These are phyloP conservation scores for Pogostemon cablin DNA, from an alignment of 257 asterid genomes.

Conservation along the genomic window DNA sequence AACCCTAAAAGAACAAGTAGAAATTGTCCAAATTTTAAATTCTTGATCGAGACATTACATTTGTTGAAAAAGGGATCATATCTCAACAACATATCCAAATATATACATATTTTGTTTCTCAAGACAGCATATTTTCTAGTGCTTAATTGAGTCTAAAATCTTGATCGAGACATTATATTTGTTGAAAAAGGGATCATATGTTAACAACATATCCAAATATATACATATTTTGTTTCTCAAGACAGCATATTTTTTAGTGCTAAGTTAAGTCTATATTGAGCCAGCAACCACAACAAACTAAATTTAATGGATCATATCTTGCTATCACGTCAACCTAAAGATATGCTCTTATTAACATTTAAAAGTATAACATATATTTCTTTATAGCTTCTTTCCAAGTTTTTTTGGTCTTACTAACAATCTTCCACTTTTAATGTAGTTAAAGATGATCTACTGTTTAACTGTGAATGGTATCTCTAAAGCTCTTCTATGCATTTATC, in stretches of 20 bases:
- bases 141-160: too few species aligned
- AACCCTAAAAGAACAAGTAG: slow-evolving; percentile 11
- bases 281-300: too few species aligned
- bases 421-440: neutral
- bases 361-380: neutral
- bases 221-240: neutral
- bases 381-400: slow-evolving; percentile 3
- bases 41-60: too few species aligned
- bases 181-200: too few species aligned
- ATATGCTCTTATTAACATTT: neutral
- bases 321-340: neutral
- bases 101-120: neutral
- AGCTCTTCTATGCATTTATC: neutral
- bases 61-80: too few species aligned
- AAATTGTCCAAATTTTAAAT: neutral
- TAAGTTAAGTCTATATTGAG: too few species aligned
- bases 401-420: neutral
- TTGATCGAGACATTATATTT: too few species aligned
- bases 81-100: too few species aligned
- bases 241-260: neutral
- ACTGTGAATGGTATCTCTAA: neutral
- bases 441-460: neutral
- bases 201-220: too few species aligned
- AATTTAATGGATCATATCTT: neutral
- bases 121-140: neutral